phyloP scores from a whole-genome alignment of 768 basidiomycete species.

The Tremella mesenterica region DNA sequence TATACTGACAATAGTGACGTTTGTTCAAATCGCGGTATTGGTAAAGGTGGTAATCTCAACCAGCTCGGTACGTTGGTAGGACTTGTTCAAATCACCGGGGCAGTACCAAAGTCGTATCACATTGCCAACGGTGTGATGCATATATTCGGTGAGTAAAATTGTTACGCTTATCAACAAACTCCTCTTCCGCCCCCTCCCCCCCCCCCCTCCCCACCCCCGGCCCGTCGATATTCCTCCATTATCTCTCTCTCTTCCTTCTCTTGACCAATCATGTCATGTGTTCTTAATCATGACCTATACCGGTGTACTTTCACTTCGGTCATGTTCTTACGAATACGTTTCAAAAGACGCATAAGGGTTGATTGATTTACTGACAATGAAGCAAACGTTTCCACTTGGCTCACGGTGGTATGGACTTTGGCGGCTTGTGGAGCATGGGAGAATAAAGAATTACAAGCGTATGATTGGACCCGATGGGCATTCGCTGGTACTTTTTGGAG shows the following conservation, averaged over 20 bases:
- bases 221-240: neutral
- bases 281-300: no score
- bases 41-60: neutral
- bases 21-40: neutral
- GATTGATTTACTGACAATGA: neutral
- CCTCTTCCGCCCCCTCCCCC: neutral
- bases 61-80: constrained; percentile 1
- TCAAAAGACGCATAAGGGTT: neutral
- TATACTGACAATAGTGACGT: neutral
- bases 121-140: constrained; percentile 23
- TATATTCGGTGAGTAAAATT: constrained; percentile 10
- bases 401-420: constrained; percentile 20
- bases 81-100: constrained; percentile 3
- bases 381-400: constrained; percentile 14
- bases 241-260: no score
- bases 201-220: neutral
- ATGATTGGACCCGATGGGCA: constrained; percentile 23
- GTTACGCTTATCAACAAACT: neutral
- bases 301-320: no score
- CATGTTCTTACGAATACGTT: neutral
- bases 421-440: constrained; percentile 26
- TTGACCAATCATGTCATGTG: no score
- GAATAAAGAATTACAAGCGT: constrained; percentile 10
- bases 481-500: constrained; percentile 12
- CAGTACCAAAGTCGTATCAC: constrained; percentile 12